These are phyloP conservation scores for Harrya chromipes DNA, from an alignment of 768 basidiomycete species.

Conservation along the genomic window DNA sequence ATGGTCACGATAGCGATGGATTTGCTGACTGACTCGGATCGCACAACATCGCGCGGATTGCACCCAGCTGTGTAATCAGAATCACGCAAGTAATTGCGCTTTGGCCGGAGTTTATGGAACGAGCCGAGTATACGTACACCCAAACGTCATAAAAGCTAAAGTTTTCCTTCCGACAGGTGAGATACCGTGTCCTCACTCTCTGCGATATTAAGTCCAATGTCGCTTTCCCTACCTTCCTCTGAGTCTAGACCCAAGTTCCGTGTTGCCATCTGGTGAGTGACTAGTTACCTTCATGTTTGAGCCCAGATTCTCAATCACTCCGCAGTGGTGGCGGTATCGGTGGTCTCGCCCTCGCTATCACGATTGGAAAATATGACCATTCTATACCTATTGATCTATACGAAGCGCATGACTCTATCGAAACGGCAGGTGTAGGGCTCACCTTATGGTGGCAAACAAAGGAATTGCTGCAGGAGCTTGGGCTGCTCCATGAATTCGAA, in stretches of 20 bases:
- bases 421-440: constrained; percentile 41
- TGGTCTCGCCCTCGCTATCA: constrained; percentile 41
- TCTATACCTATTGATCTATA: constrained; percentile 42
- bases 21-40: too few species aligned
- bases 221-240: not conserved
- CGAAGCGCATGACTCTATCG: constrained; percentile 42
- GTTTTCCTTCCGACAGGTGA: too few species aligned
- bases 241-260: constrained; percentile 9
- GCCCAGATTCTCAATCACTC: not conserved
- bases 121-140: too few species aligned
- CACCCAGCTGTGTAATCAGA: too few species aligned
- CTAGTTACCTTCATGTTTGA: not conserved
- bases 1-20: too few species aligned
- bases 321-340: constrained; percentile 41
- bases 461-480: constrained; percentile 43
- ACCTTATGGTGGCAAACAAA: constrained; percentile 47
- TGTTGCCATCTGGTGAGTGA: constrained; percentile 23
- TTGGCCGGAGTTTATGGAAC: too few species aligned
- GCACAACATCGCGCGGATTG: too few species aligned
- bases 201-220: too few species aligned
- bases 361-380: constrained; percentile 33
- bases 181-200: too few species aligned
- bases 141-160: too few species aligned
- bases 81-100: too few species aligned
- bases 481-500: constrained; percentile 35